Base-by-base conservation (phyloP, 345 rosid genomes). In the Eucalyptus cloeziana region DNA sequence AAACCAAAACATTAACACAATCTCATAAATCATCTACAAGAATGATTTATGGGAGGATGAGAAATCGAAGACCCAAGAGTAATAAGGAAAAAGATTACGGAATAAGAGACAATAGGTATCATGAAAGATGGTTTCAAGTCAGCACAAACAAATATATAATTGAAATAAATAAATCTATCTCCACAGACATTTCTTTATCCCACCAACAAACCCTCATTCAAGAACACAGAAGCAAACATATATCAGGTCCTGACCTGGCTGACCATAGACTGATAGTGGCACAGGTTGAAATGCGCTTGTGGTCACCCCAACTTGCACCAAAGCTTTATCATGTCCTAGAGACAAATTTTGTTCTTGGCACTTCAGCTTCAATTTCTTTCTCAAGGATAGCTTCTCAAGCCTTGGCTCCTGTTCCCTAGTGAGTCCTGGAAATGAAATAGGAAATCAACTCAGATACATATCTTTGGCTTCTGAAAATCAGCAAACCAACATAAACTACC, bases 301-400 rank as follows among this genome's bases (percentile, higher is more conserved):
- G 90, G 88, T 91, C 56, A 92, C 86, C 88, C 94, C 95, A 90
- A 93, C 76, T 90, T 90, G 91, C 88, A 92, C 91, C 58, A 95
- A 90, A 92, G 95, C 93, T 91, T 93, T 93, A 88, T 95, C 95
- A 67, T 91, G 88, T 51, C 91, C 86, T 58, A 93, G 88, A 91
- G 90, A 89, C 47, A 93, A 92, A 92, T 90, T 96, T 92, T 95
- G 97, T 89, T 96, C 98, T 89, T 94, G 99, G 92, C 98, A 97
- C 90, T 98, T 97, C 52, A 97, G 90, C 93, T 98, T 98, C 94
- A 98, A 92, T 90, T 98, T 98, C 93, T 97, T 98, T 94, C 94
- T 97, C 90, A 97, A 89, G 87, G 99, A 97, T 90, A 98, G 90
- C 89, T 92, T 95, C 92, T 96, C 99, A 49, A 87, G 91, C 91